phyloP scores from a whole-genome alignment of 345 rosid genomes.

The Boechera retrofracta region DNA sequence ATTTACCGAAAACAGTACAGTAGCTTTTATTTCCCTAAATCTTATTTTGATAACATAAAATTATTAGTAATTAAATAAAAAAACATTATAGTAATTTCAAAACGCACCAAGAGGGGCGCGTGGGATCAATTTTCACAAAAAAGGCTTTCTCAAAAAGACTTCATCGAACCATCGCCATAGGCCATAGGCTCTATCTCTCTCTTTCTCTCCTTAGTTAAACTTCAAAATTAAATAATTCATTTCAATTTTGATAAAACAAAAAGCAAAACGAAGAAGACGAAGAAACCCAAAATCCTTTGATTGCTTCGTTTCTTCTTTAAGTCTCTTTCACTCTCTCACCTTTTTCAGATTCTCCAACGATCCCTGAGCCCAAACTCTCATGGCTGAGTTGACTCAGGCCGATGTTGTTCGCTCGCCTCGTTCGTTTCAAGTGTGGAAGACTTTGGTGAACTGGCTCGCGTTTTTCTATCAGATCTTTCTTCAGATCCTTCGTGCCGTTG shows the following conservation, averaged over 20 bases:
- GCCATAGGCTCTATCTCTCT: conserved; percentile 1
- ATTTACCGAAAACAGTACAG: background rate
- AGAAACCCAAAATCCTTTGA: conserved; percentile 12
- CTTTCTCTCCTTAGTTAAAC: background rate
- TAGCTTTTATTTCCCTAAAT: background rate
- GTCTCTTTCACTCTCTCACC: background rate
- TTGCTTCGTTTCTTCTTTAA: conserved; percentile 34
- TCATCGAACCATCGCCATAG: conserved; percentile 43
- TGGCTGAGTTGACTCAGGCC: conserved; percentile 95
- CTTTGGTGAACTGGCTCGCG: conserved; percentile 78
- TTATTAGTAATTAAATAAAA: too few relatives aligned
- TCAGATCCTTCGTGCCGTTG: conserved; percentile 69
- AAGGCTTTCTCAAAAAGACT: conserved; percentile 18
- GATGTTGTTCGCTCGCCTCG: conserved; percentile 77
- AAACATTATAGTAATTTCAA: background rate
- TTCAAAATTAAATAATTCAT: background rate
- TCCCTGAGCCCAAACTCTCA: conserved; percentile 30
- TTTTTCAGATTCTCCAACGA: conserved; percentile 20
- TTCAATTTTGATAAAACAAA: too few relatives aligned
- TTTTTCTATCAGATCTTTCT: conserved; percentile 87
- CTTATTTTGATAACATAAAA: background rate
- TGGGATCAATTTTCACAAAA: conserved; percentile 15
- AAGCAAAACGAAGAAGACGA: background rate
- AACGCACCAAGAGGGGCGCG: conserved; percentile 37
- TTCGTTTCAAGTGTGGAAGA: conserved; percentile 65